phyloP scores from a whole-genome alignment of 1,284 basidiomycete species.

The Inonotus obliquus region DNA sequence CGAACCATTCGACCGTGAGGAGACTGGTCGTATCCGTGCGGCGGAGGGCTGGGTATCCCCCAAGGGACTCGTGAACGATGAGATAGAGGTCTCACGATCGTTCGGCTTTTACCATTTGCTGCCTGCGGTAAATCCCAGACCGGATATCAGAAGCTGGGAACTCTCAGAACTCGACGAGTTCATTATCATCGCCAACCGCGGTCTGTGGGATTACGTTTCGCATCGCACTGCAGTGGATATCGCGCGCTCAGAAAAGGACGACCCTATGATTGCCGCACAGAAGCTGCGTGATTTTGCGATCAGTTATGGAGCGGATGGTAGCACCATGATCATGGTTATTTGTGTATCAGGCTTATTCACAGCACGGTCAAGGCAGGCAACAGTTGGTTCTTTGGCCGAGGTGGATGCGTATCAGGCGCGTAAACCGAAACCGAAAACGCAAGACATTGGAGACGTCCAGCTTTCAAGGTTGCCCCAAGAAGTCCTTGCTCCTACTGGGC shows the following conservation, averaged over 20 bases:
- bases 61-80: constrained; percentile 91
- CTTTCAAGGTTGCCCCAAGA: constrained; percentile 72
- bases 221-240: constrained; percentile 98
- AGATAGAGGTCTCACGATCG: constrained; percentile 86
- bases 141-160: constrained; percentile 69
- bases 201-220: constrained; percentile 92
- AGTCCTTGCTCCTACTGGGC: constrained; percentile 83
- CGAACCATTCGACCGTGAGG: constrained; percentile 85
- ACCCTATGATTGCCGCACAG: constrained; percentile 97
- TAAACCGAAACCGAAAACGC: constrained; percentile 31
- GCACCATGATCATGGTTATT: constrained; percentile 98
- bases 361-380: constrained; percentile 42
- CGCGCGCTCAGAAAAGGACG: constrained; percentile 77
- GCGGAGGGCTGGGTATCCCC: constrained; percentile 97
- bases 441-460: constrained; percentile 49
- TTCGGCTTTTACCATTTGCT: constrained; percentile 94
- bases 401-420: constrained; percentile 34
- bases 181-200: constrained; percentile 91
- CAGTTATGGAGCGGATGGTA: constrained; percentile 92
- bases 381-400: constrained; percentile 41
- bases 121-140: constrained; percentile 88
- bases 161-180: constrained; percentile 92
- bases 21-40: constrained; percentile 82
- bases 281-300: constrained; percentile 96
- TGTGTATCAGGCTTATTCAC: constrained; percentile 78